Evolutionary conservation across 2,329 filamentous ascomycete species (phyloP).

Genomic region (Zopfia rhizophila): DNA sequence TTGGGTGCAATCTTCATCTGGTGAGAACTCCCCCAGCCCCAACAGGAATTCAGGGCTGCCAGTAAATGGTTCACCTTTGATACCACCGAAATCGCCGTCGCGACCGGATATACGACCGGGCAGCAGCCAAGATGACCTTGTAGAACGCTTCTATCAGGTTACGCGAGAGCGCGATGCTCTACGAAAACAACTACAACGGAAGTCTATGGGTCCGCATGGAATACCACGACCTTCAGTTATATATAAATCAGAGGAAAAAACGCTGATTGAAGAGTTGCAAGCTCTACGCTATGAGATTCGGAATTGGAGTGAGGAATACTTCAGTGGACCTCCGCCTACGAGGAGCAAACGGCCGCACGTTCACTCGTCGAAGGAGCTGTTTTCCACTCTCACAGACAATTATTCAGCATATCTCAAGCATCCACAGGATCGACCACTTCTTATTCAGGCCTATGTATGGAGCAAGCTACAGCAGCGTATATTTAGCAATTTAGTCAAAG

Average conservation of each 20-base stretch:
- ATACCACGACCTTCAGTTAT: conserved; percentile 38
- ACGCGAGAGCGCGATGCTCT: conserved; percentile 50
- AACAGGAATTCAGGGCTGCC: conserved; percentile 21
- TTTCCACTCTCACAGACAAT: conserved; percentile 47
- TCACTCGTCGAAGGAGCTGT: conserved; percentile 44
- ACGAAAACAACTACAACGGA: conserved; percentile 48
- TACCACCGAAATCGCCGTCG: conserved; percentile 50
- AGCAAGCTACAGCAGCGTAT: conserved; percentile 48
- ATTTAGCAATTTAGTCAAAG: conserved; percentile 48
- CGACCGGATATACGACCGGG: conserved; percentile 41
- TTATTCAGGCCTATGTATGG: conserved; percentile 51
- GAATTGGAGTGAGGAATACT: conserved; percentile 49
- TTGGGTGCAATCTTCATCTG: conserved; percentile 31
- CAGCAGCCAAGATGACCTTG: conserved; percentile 49
- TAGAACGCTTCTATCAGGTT: conserved; percentile 51
- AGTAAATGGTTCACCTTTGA: conserved; percentile 35
- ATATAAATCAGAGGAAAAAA: conserved; percentile 49
- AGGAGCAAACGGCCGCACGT: conserved; percentile 45
- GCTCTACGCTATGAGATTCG: conserved; percentile 47
- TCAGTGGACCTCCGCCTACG: conserved; percentile 37
- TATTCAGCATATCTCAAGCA: conserved; percentile 46
- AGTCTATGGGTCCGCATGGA: conserved; percentile 43
- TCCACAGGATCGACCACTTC: conserved; percentile 41
- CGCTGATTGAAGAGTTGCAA: conserved; percentile 47
- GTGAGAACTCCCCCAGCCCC: conserved; percentile 31